Evolutionary conservation across 1,139 yeast genomes (phyloP), one percentile per base, ranked within the genome.

Genomic region (Saccharomyces hybrid): DNA sequence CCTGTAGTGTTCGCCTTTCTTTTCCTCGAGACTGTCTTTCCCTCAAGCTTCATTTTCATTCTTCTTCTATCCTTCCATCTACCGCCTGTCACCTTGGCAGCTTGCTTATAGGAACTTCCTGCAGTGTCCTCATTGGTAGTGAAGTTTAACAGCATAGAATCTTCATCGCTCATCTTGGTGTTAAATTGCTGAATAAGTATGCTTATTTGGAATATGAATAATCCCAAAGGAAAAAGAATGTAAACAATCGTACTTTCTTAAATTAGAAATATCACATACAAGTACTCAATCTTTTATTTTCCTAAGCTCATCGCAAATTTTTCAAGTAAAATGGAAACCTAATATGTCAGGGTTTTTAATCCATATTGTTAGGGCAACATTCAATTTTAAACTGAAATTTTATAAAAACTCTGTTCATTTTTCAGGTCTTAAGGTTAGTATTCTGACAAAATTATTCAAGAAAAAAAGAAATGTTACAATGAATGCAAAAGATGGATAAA

Each of bases 11-110:
- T 59, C 27, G 53, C 53, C 26, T 58, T 58, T 46, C 62, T 60
- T 47, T 64, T 51, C 50, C 69, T 65, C 5, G 66, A 59, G 38
- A 66, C 62, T 23, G 67, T 66, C 25, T 55, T 58, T 9, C 62
- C 65, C 26, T 63, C 64, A 51, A 78, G 67, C 41, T 65, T 63
- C 49, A 72, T 70, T 54, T 70, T 70, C 49, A 66, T 51, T 54
- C 61, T 66, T 62, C 95, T 76, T 58, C 95, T 78, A 57, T 88
- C 95, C 62, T 81, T 84, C 95, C 95, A 87, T 63, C 78, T 78
- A 6, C 95, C 95, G 31, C 95, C 93, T 6, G 78, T 75, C 4
- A 80, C 75, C 60, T 82, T 83, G 5, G 67, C 64, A 14, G 57
- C 49, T 6, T 49, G 44, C 25, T 57, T 54, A 2, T 65, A 57